Conservation (phyloP, 345 rosid genomes). For the Syzygium aqueum region DNA sequence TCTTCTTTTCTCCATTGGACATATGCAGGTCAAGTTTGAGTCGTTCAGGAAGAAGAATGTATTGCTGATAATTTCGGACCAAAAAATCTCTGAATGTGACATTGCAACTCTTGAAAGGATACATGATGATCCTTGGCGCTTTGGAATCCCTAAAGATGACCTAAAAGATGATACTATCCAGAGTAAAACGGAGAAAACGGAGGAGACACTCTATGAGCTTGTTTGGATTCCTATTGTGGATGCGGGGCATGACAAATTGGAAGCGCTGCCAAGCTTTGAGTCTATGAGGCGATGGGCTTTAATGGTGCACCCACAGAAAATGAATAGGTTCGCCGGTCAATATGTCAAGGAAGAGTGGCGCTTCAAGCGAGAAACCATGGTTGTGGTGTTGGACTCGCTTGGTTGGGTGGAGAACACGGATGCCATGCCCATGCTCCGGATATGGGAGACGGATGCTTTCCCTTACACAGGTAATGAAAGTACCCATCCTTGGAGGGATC, state of each 20-base stretch:
- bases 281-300: not conserved
- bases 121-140: no score
- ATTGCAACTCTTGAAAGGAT: not conserved
- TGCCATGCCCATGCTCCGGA: not conserved
- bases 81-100: not conserved
- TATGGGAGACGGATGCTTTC: not conserved
- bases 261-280: not conserved
- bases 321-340: not conserved
- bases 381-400: not conserved
- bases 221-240: not conserved
- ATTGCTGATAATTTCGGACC: not conserved
- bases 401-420: not conserved
- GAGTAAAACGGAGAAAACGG: no score
- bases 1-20: not conserved
- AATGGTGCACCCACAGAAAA: not conserved
- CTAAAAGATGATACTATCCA: no score
- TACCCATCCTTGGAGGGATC: not conserved
- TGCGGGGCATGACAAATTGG: not conserved
- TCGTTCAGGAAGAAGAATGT: not conserved
- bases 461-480: not conserved
- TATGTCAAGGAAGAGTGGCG: not conserved
- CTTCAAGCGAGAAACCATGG: not conserved
- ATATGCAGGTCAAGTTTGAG: not conserved
- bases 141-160: no score
- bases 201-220: not conserved